These are phyloP conservation scores for Aspergillus neotritici DNA, from an alignment of 2,329 filamentous ascomycete species.

Conservation along the genomic window DNA sequence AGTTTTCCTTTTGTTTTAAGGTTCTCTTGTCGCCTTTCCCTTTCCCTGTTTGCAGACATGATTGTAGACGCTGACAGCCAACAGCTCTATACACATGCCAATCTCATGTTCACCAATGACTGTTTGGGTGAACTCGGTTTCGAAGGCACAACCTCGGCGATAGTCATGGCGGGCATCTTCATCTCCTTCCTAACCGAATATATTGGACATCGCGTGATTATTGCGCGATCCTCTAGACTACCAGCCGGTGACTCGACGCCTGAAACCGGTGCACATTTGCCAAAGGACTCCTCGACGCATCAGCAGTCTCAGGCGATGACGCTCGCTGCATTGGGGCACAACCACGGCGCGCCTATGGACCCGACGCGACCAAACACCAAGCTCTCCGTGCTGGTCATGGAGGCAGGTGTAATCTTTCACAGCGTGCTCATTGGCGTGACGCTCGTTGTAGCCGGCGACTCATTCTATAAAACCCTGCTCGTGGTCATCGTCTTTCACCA, in stretches of 20 bases:
- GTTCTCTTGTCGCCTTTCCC: too few relatives aligned
- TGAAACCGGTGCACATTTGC: background rate
- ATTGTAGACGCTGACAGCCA: background rate
- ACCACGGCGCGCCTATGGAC: constrained; percentile 26
- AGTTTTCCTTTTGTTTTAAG: constrained; percentile 2
- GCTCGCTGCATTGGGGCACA: constrained; percentile 28
- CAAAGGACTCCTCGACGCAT: constrained; percentile 2
- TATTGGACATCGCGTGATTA: constrained; percentile 55
- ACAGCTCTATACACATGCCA: constrained; percentile 68
- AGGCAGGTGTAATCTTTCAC: constrained; percentile 70
- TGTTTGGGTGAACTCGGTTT: constrained; percentile 63
- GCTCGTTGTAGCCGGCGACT: constrained; percentile 45
- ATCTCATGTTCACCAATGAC: constrained; percentile 65
- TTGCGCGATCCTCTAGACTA: constrained; percentile 11
- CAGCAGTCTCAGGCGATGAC: constrained; percentile 5
- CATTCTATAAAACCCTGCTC: constrained; percentile 48
- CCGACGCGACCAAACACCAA: constrained; percentile 41
- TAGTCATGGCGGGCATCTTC: constrained; percentile 69
- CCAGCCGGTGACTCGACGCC: constrained; percentile 1
- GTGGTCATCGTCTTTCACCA: constrained; percentile 71
- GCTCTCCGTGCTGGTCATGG: constrained; percentile 62
- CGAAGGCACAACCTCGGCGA: constrained; percentile 63
- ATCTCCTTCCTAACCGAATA: constrained; percentile 68
- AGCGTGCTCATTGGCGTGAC: constrained; percentile 51
- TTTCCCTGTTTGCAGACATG: background rate